A percentile compares a stretch with the other conserved stretches of the same genome.
These are phyloP conservation scores for Solanum pinnatisectum DNA, from an alignment of 257 asterid species.

Conservation along the genomic window DNA sequence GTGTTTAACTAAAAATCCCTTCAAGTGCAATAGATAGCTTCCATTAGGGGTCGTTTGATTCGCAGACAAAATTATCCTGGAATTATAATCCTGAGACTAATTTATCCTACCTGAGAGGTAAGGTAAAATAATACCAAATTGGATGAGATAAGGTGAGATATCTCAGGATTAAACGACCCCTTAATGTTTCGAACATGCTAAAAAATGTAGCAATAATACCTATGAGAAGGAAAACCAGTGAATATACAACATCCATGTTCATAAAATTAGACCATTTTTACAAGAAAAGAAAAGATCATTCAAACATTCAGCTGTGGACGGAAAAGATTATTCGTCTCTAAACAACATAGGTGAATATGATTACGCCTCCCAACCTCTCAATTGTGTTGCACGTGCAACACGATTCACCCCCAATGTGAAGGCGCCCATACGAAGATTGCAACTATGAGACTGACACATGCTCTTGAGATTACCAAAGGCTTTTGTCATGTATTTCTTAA, in stretches of 20 bases:
- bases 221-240: background rate
- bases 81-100: background rate
- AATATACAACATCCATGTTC: background rate
- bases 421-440: conserved; percentile 94
- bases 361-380: conserved; percentile 91
- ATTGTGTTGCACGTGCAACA: conserved; percentile 71
- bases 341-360: background rate
- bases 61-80: background rate
- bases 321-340: background rate
- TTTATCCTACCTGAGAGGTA: background rate
- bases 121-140: background rate
- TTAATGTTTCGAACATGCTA: background rate
- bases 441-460: conserved; percentile 56
- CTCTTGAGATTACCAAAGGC: conserved; percentile 61
- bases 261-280: background rate
- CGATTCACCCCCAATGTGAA: conserved; percentile 77
- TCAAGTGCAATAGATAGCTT: background rate
- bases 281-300: background rate
- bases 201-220: background rate
- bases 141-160: background rate
- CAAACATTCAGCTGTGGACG: background rate
- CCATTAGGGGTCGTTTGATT: background rate
- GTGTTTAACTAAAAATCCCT: background rate
- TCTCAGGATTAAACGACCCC: background rate
- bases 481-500: conserved; percentile 64